Base-by-base conservation (phyloP, 352 stramenopile species). In the Phytopythium ostracodes region DNA sequence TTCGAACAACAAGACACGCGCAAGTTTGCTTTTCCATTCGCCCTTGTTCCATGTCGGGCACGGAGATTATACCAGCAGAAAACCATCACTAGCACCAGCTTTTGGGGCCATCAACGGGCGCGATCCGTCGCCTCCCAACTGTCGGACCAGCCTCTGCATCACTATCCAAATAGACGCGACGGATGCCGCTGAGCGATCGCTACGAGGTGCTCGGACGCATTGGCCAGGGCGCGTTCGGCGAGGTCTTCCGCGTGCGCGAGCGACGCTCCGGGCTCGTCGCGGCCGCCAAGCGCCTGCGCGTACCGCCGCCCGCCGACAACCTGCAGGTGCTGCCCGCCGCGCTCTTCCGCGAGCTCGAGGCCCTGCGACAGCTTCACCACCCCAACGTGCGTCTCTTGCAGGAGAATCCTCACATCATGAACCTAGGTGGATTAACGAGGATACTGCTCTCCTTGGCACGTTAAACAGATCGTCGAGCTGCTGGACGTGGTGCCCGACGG, bases 261-360 rank as follows among this genome's bases (percentile, higher is more conserved):
- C 55, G 75, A n/a, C 44, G 57, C 50, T 74, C 76, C 0, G 77
- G 75, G 17, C 54, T 75, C 11, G 51, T 87, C 46, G 56, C 75
- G 60, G 84, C 82, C 10, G 70, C 88, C 65, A 93, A 93, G 68
- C 66, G 76, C 14, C 60, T 93, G 36, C 73, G 78, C 20, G 51
- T 90, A 43, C 71, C 63, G 58, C 79, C 90, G 55, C 77, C 90
- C 57, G 68, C 81, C 42, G 77, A 67, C 14, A 66, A 64, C 18
- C 68, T 88, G 55, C 60, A 60, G 24, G 69, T 81, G 56, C 65
- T 93, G 8, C 81, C 82, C 10, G 76, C 74, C 14, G 59, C 69
- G 33, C 75, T 84, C 27, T 91, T 92, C 70, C 80, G 91, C 55
- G 84, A 91, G 66, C 87, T 92, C 58, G 77, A 94, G 63, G 70